Percentiles rank a stretch among this genome's conserved stretches.
These are phyloP conservation scores for Arabidopsis arenosa DNA, from an alignment of 345 rosid genomes.

Conservation along the genomic window DNA sequence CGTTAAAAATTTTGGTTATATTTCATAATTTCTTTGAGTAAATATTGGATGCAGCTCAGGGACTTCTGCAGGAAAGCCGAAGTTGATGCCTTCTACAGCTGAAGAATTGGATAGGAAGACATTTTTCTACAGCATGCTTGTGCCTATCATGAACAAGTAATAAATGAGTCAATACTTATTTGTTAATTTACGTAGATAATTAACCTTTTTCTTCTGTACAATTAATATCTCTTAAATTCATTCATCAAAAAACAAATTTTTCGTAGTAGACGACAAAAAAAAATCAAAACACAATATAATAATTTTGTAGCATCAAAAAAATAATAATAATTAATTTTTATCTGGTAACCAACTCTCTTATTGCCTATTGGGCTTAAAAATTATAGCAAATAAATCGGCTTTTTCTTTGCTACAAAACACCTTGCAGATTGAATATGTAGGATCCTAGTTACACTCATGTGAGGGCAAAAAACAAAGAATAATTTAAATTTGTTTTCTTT, in stretches of 20 bases:
- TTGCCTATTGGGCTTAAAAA: neutral
- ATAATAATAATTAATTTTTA: neutral
- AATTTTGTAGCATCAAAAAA: too few species aligned
- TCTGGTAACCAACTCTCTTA: neutral
- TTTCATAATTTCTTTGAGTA: conserved; percentile 3
- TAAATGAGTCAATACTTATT: neutral
- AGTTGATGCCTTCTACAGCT: conserved; percentile 94
- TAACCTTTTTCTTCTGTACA: neutral
- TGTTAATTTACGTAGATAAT: too few species aligned
- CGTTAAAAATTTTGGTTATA: conserved; percentile 7
- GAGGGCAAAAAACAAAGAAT: neutral
- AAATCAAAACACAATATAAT: too few species aligned
- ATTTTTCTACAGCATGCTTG: conserved; percentile 89
- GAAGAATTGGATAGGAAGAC: conserved; percentile 89
- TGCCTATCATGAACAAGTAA: conserved; percentile 93
- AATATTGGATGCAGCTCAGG: conserved; percentile 74
- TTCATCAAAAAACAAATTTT: too few species aligned
- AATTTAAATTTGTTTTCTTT: neutral
- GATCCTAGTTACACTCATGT: neutral
- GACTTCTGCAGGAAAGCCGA: conserved; percentile 90
- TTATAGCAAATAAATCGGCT: neutral
- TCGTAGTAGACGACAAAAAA: too few species aligned
- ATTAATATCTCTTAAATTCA: neutral
- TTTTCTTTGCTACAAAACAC: neutral
- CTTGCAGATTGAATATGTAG: neutral